Conservation (phyloP, 1,284 basidiomycete genomes). For the Wallemia ichthyophaga region DNA sequence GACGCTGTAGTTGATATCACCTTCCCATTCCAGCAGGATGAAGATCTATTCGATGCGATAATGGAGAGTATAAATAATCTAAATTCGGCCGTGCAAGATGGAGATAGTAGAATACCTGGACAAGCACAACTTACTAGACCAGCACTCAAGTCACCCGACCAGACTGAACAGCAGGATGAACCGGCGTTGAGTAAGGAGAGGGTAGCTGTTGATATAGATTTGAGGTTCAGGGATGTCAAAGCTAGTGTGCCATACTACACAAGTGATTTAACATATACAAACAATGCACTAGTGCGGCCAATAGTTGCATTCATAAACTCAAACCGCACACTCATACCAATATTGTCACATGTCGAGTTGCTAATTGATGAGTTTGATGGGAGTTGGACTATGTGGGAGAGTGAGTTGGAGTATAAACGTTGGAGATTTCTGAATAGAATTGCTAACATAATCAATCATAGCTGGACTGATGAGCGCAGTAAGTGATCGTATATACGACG, state of each 20-base stretch:
- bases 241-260: conserved; percentile 79
- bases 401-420: conserved; percentile 19
- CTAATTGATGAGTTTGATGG: conserved; percentile 55
- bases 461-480: conserved; percentile 13
- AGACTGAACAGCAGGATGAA: conserved; percentile 4
- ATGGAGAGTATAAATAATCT: conserved; percentile 12
- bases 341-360: conserved; percentile 56
- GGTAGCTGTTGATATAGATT: conserved; percentile 55
- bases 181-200: not conserved
- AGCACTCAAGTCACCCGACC: conserved; percentile 8
- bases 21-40: conserved; percentile 54
- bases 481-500: conserved; percentile 32
- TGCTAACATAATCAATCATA: conserved; percentile 2
- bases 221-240: conserved; percentile 84
- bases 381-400: conserved; percentile 71
- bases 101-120: conserved; percentile 5
- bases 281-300: conserved; percentile 77
- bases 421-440: not conserved
- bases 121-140: conserved; percentile 4
- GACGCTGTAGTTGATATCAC: conserved; percentile 94
- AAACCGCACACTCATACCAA: conserved; percentile 67
- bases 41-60: conserved; percentile 21
- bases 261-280: conserved; percentile 58
- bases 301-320: conserved; percentile 98
- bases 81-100: conserved; percentile 4